A percentile compares a stretch with the other conserved stretches of the same genome.
Conservation (phyloP, 768 basidiomycete species). For the Phlegmacium glaucopus region DNA sequence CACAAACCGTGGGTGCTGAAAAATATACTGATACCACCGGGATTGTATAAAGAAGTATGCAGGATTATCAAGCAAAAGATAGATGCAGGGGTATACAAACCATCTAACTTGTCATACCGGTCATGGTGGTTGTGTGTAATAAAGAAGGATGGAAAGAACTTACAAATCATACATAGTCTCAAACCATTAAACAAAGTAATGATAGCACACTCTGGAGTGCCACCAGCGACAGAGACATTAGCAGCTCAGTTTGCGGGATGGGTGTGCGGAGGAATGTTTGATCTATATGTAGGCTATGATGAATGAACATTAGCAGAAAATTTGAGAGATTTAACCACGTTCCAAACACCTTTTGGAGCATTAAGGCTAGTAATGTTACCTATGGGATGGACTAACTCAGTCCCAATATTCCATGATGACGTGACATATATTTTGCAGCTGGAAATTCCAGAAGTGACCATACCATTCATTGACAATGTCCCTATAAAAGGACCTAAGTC, state of each 20-base stretch:
- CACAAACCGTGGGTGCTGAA: no score
- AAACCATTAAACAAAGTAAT: slow-evolving; percentile 16
- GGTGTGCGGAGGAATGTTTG: slow-evolving; percentile 2
- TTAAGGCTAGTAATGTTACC: slow-evolving; percentile 11
- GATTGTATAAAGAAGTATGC: no score
- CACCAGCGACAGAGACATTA: slow-evolving; percentile 10
- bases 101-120: slow-evolving; percentile 8
- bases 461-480: no score
- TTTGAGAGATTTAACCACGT: slow-evolving; percentile 13
- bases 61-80: neutral
- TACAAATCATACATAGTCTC: slow-evolving; percentile 15
- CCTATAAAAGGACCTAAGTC: no score
- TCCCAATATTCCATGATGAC: slow-evolving; percentile 16
- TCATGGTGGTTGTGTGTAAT: slow-evolving; percentile 17
- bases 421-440: slow-evolving; percentile 7
- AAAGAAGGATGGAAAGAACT: slow-evolving; percentile 15
- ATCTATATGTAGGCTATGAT: slow-evolving; percentile 11
- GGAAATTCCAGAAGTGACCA: neutral
- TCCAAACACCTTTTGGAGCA: slow-evolving; percentile 12
- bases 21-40: no score
- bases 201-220: slow-evolving; percentile 13
- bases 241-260: slow-evolving; percentile 14
- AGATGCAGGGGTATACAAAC: slow-evolving; percentile 7
- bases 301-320: slow-evolving; percentile 2
- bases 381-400: slow-evolving; percentile 17